Conservation (phyloP, 129 eudicot genomes). For the Apium graveolens region DNA sequence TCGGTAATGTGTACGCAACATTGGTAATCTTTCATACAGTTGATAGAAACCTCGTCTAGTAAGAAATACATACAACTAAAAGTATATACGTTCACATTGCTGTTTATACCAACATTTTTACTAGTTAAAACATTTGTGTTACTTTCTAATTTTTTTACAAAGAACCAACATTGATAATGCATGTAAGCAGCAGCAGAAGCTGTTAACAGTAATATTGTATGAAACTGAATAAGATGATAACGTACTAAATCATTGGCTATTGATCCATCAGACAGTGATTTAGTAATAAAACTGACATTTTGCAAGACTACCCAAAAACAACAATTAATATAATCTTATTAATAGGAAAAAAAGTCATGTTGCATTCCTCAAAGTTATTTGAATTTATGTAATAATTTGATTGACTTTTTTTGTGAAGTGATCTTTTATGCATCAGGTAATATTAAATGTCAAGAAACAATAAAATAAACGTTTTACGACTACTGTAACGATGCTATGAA, state of each 20-base stretch:
- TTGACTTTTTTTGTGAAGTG: not conserved
- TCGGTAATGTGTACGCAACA: too few species aligned
- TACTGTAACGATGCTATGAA: constrained; percentile 1
- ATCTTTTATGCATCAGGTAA: not conserved
- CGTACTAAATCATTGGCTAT: not conserved
- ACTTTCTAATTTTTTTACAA: not conserved
- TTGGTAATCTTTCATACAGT: not conserved
- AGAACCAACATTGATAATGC: not conserved
- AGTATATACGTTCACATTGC: not conserved
- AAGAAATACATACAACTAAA: not conserved
- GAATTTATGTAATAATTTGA: not conserved
- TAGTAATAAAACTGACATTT: not conserved
- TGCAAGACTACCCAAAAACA: not conserved
- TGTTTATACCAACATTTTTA: not conserved
- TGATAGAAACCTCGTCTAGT: not conserved
- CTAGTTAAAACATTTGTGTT: not conserved
- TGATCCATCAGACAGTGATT: not conserved
- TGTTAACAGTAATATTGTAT: not conserved
- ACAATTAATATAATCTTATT: not conserved
- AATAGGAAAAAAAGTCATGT: not conserved
- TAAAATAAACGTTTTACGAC: not conserved
- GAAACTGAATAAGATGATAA: not conserved
- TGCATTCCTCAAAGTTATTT: not conserved
- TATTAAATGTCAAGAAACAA: not conserved
- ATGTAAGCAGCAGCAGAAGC: not conserved